Evolutionary conservation across 139 green algal genomes (phyloP), one percentile per base, ranked within the genome.

Genomic region (Chlorella sp.): DNA sequence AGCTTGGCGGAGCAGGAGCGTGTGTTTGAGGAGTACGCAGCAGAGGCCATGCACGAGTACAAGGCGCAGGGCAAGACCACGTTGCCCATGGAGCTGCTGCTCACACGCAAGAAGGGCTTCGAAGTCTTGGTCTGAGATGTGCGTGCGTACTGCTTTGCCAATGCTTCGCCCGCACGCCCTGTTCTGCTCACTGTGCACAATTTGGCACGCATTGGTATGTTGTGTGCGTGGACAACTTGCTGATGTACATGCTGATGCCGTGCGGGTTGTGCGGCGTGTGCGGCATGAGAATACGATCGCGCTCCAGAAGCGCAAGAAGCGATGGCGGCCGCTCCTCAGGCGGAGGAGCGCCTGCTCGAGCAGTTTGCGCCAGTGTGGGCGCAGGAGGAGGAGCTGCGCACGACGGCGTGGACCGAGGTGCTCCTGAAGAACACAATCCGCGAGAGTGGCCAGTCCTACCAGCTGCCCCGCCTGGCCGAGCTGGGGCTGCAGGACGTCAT

Each of bases 11-110:
- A 75, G 85, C 71, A 83, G 67, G 79, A 84, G 59, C 74, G 74
- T 6, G 62, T 79, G 26, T 83, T 88, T 72, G 32, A 80, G 51
- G 67, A 81, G 55, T 90, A 90, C 72, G 81, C 82, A 2, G 35
- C n/a, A 14, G 85, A 83, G 59, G 85, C 74, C 67, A 85, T 90
- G 65, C 76, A 82, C 17, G 85, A 90, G 82, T 90, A 86, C 82
- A 35, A 50, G 49, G 66, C 69, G 24, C 78, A 81, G 69, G 78
- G 78, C 35, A 90, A 90, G 72, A 64, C 74, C 55, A 88, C 77
- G 14, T 70, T 72, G 65, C 85, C 85, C 29, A 84, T 90, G 82
- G 49, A 87, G 72, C 63, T 87, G 34, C 62, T 78, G 50, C 33
- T 86, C 51, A 71, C 70, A 36, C 79, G 78, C 55, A 80, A 80